These are phyloP conservation scores for Pilatotrama ljubarskyi DNA, from an alignment of 768 basidiomycete genomes.

Conservation along the genomic window DNA sequence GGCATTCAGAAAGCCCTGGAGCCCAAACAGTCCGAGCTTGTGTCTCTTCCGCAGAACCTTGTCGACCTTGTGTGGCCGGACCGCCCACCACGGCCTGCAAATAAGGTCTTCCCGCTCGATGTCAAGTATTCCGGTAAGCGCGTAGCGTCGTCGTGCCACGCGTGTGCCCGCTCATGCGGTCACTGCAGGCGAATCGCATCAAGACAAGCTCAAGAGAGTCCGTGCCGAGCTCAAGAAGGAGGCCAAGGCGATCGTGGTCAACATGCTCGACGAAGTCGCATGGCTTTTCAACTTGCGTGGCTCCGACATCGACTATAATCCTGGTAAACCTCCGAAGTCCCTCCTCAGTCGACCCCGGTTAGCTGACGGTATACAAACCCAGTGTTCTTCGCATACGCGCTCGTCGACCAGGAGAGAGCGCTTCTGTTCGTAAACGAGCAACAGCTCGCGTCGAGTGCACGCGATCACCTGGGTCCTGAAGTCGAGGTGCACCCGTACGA, in stretches of 20 bases:
- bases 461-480: slow-evolving; percentile 51
- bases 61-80: slow-evolving; percentile 79
- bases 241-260: slow-evolving; percentile 73
- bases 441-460: slow-evolving; percentile 50
- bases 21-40: slow-evolving; percentile 56
- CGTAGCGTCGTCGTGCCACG: too few species aligned
- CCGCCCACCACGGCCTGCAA: slow-evolving; percentile 68
- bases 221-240: slow-evolving; percentile 65
- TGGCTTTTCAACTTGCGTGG: slow-evolving; percentile 95
- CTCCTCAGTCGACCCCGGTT: not conserved
- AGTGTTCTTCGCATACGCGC: slow-evolving; percentile 94
- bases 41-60: slow-evolving; percentile 68
- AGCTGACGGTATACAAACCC: too few species aligned
- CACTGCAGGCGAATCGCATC: slow-evolving; percentile 55
- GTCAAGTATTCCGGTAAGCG: slow-evolving; percentile 71
- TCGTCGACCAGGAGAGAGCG: slow-evolving; percentile 59
- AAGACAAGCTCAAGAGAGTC: slow-evolving; percentile 66
- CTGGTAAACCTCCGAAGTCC: slow-evolving; percentile 43
- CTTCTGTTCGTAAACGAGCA: slow-evolving; percentile 66
- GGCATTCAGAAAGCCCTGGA: slow-evolving; percentile 57
- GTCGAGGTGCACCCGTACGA: slow-evolving; percentile 75
- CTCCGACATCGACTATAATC: slow-evolving; percentile 88
- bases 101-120: slow-evolving; percentile 66
- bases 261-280: slow-evolving; percentile 91
- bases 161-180: too few species aligned